phyloP scores from a whole-genome alignment of 1,284 basidiomycete species.

The Bjerkandera adusta region DNA sequence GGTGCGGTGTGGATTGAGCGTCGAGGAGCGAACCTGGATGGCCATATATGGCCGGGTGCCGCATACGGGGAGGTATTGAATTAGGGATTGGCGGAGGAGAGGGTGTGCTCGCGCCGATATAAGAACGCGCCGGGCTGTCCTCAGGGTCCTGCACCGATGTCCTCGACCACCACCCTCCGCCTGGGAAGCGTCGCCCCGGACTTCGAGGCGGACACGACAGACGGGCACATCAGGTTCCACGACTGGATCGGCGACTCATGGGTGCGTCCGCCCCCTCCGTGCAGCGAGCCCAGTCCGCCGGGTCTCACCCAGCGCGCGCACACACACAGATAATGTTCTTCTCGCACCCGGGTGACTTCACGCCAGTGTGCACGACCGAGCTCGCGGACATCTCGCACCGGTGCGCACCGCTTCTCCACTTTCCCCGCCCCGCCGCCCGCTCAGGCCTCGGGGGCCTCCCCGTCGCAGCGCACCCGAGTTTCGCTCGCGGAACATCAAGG shows the following conservation, averaged over 20 bases:
- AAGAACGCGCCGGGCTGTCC: not conserved
- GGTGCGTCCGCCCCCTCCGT: constrained; percentile 44
- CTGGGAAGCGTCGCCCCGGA: constrained; percentile 80
- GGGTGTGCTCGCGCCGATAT: not conserved
- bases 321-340: constrained; percentile 72
- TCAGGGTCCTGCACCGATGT: constrained; percentile 25
- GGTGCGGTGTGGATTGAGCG: too few species aligned
- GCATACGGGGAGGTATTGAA: constrained; percentile 2
- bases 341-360: constrained; percentile 90
- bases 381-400: constrained; percentile 91
- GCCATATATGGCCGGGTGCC: constrained; percentile 6
- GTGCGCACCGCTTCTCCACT: constrained; percentile 13
- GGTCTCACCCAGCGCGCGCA: not conserved
- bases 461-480: constrained; percentile 75
- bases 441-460: not conserved
- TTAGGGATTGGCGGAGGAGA: too few species aligned
- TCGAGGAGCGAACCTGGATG: constrained; percentile 1
- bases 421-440: not conserved
- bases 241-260: constrained; percentile 89
- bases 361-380: constrained; percentile 93
- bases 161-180: constrained; percentile 48
- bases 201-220: constrained; percentile 82
- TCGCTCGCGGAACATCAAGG: constrained; percentile 84
- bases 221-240: constrained; percentile 83
- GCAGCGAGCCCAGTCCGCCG: not conserved